A percentile compares a stretch with the other conserved stretches of the same genome.
Conservation (phyloP, 2,329 filamentous ascomycete species). For the Clonostachys byssicola region DNA sequence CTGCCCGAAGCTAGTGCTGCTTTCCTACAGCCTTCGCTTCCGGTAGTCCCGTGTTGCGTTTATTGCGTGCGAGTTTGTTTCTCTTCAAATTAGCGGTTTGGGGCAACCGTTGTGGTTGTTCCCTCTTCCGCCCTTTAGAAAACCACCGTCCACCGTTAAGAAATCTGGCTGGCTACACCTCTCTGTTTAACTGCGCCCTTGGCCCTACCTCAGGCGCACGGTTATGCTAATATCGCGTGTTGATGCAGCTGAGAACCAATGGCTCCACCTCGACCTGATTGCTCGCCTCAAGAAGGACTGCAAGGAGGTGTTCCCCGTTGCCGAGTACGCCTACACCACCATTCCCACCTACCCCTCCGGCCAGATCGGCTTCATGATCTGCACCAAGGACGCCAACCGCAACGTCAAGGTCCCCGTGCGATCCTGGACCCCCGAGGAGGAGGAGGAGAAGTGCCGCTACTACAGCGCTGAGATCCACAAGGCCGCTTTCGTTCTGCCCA, state of each 20-base stretch:
- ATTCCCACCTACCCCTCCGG: constrained; percentile 98
- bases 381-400: constrained; percentile 85
- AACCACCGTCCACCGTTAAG: too few relatives aligned
- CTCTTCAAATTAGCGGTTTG: too few relatives aligned
- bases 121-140: too few relatives aligned
- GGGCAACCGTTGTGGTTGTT: too few relatives aligned
- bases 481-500: constrained; percentile 89
- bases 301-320: constrained; percentile 94
- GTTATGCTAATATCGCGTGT: background rate
- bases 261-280: constrained; percentile 95
- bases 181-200: too few relatives aligned
- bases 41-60: constrained; percentile 29
- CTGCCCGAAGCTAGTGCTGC: constrained; percentile 31
- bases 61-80: background rate
- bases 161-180: too few relatives aligned
- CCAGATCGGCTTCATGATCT: constrained; percentile 99
- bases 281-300: constrained; percentile 93
- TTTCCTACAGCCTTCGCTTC: constrained; percentile 25
- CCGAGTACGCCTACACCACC: constrained; percentile 98
- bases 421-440: constrained; percentile 78
- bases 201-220: too few relatives aligned
- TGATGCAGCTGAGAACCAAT: constrained; percentile 91
- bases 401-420: constrained; percentile 84
- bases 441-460: constrained; percentile 90
- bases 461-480: constrained; percentile 97